Evolutionary conservation across 306 rosid genomes (phyloP), one percentile per base, ranked within the genome.

Genomic region (Cucurbita moschata): DNA sequence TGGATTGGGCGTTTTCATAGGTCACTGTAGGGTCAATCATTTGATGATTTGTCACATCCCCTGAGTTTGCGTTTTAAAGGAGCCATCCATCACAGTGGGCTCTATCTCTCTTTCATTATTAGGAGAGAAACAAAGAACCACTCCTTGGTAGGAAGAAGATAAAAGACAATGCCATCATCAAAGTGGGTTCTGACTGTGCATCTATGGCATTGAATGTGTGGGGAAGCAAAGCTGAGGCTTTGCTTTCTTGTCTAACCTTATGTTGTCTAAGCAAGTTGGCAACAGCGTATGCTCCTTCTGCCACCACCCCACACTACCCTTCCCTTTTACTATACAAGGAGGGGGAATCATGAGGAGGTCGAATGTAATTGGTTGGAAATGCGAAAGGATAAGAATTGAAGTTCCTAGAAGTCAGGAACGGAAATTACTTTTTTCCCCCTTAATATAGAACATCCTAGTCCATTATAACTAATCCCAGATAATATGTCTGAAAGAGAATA

Each of bases 171-270:
- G 86, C 15, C 74, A 78, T 83, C 82, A 78, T 69, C 84, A 19
- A 76, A 79, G 89, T 87, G 90, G 87, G 83, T 86, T 85, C 86
- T 84, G 92, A 91, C 92, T 85, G 79, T 84, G 85, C 90, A 68
- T 68, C 55, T 68, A 43, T 68, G 40, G 57, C 73, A 82, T 62
- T 78, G 85, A 79, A 74, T 43, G 87, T 80, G 86, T 79, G 54
- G 77, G 73, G 85, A 86, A 65, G 18, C n/a, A 67, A 67, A 47
- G 73, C 73, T 68, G 73, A 68, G 75, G 81, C 75, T 66, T 72
- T 46, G 66, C 82, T 78, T 79, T 76, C 80, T 52, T 83, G 72
- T 83, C 89, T 61, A 81, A 72, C 82, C 86, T 57, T 79, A 74
- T 75, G 76, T 74, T 76, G 64, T 14, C 69, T 49, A 51, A 75